Conservation (phyloP, 2,329 filamentous ascomycete genomes). For the Aspergillus pseudoviridinutans region DNA sequence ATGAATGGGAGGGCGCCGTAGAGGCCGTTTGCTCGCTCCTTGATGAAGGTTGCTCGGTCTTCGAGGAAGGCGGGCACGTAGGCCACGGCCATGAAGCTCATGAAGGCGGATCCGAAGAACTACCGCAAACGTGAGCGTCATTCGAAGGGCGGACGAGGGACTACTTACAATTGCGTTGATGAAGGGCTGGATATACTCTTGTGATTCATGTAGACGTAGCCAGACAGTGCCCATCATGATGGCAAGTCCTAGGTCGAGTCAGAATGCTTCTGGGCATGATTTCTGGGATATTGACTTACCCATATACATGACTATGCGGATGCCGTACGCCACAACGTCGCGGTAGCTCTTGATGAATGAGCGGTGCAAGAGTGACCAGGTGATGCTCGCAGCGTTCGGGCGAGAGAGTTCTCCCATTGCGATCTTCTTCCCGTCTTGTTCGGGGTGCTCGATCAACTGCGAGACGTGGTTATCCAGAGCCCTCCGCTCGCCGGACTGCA, state of each 20-base stretch:
- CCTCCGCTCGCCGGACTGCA: constrained; percentile 42
- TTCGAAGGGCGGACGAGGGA: neutral
- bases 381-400: constrained; percentile 50
- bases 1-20: constrained; percentile 72
- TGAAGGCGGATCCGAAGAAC: constrained; percentile 70
- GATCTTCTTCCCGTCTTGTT: constrained; percentile 23
- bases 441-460: constrained; percentile 9
- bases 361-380: constrained; percentile 67
- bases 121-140: constrained; percentile 10
- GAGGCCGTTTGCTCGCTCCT: constrained; percentile 77
- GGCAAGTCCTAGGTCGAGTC: constrained; percentile 55
- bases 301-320: constrained; percentile 78
- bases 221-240: constrained; percentile 89
- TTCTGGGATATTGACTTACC: constrained; percentile 33
- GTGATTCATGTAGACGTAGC: constrained; percentile 64
- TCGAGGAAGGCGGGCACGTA: constrained; percentile 83
- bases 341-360: constrained; percentile 80
- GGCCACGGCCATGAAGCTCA: constrained; percentile 78
- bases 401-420: constrained; percentile 19
- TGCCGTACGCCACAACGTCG: constrained; percentile 78
- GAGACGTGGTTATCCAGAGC: constrained; percentile 27
- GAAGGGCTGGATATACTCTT: constrained; percentile 73
- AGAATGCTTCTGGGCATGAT: neutral
- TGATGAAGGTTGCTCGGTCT: constrained; percentile 66
- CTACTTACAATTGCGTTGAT: constrained; percentile 67